These are phyloP conservation scores for Fusarium compactum DNA, from an alignment of 2,329 filamentous ascomycete genomes.

Conservation along the genomic window DNA sequence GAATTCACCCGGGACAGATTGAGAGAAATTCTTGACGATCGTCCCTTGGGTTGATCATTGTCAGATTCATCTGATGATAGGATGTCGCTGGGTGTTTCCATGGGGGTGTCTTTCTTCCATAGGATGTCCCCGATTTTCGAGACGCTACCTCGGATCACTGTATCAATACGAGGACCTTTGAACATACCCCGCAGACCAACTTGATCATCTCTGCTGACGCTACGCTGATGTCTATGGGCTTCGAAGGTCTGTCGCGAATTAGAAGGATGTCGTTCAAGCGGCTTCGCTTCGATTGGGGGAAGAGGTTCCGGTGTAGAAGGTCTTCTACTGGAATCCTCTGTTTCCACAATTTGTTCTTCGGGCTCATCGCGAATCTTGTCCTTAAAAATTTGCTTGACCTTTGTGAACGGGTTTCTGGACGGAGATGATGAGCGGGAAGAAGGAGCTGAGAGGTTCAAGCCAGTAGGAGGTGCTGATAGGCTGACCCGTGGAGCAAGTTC, in stretches of 20 bases:
- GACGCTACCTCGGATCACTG: conserved; percentile 71
- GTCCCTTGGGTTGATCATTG: conserved; percentile 56
- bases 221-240: conserved; percentile 62
- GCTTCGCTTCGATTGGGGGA: conserved; percentile 49
- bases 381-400: conserved; percentile 67
- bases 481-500: conserved; percentile 62
- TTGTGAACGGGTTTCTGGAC: conserved; percentile 67
- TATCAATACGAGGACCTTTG: conserved; percentile 80
- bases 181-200: conserved; percentile 73
- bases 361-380: conserved; percentile 63
- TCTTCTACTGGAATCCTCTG: conserved; percentile 50
- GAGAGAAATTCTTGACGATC: conserved; percentile 52
- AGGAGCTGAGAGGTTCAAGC: conserved; percentile 72
- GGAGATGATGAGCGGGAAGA: conserved; percentile 74
- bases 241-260: conserved; percentile 57
- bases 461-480: conserved; percentile 68
- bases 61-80: conserved; percentile 65
- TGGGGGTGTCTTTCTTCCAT: conserved; percentile 64
- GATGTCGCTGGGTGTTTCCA: conserved; percentile 52
- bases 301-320: conserved; percentile 47
- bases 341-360: conserved; percentile 50
- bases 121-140: conserved; percentile 68
- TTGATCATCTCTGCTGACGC: conserved; percentile 56
- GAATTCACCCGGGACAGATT: conserved; percentile 53
- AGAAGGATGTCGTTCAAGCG: conserved; percentile 48